Conservation (phyloP, 2,329 filamentous ascomycete genomes). For the Herpotrichia juniperi region DNA sequence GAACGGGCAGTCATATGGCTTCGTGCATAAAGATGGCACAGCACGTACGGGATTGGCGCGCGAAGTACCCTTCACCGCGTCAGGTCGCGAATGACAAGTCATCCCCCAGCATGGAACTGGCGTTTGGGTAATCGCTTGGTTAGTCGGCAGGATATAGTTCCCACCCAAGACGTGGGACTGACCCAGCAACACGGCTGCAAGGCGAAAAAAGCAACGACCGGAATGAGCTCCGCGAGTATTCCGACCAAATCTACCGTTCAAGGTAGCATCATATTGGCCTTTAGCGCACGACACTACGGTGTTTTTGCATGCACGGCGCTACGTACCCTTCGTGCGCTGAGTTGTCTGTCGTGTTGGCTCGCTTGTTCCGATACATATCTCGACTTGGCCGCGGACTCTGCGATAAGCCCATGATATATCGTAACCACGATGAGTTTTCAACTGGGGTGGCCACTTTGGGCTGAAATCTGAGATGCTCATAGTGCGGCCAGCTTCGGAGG, state of each 20-base stretch:
- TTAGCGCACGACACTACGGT: constrained; percentile 7
- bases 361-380: constrained; percentile 24
- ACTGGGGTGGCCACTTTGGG: constrained; percentile 2
- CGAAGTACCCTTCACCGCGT: constrained; percentile 27
- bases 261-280: constrained; percentile 3
- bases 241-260: neutral
- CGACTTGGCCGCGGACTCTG: constrained; percentile 20
- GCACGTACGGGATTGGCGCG: constrained; percentile 7
- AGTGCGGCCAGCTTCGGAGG: constrained; percentile 3
- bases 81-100: constrained; percentile 15
- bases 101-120: constrained; percentile 7
- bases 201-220: constrained; percentile 10
- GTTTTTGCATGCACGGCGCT: constrained; percentile 14
- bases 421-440: constrained; percentile 10
- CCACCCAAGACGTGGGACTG: constrained; percentile 3
- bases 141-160: neutral
- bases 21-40: constrained; percentile 22
- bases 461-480: neutral
- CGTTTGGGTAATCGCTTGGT: constrained; percentile 6
- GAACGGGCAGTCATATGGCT: constrained; percentile 28
- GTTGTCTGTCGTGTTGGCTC: constrained; percentile 16
- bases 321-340: constrained; percentile 1
- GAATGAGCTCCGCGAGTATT: constrained; percentile 3
- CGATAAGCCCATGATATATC: constrained; percentile 31
- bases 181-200: constrained; percentile 4